These are phyloP conservation scores for Aquanectria penicillioides DNA, from an alignment of 2,329 filamentous ascomycete species.

Conservation along the genomic window DNA sequence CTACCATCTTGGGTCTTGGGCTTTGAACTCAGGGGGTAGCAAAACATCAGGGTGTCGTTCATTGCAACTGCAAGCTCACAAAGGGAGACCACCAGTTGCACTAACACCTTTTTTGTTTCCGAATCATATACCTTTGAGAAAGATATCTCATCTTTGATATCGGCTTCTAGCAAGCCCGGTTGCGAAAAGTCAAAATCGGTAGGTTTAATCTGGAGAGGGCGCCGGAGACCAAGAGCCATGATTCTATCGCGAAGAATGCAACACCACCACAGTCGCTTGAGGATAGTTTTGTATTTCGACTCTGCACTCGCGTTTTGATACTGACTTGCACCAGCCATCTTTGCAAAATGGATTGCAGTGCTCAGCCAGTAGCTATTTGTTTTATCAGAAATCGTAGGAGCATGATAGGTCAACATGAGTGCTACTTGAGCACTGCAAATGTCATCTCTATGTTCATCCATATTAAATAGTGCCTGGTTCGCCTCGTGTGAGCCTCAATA, in stretches of 20 bases:
- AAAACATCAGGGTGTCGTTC: slow-evolving; percentile 3
- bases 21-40: background rate
- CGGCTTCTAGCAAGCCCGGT: slow-evolving; percentile 49
- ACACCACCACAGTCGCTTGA: slow-evolving; percentile 65
- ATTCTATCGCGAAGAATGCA: slow-evolving; percentile 62
- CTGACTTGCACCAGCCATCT: background rate
- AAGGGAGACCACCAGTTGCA: slow-evolving; percentile 24
- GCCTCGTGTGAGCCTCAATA: background rate
- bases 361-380: slow-evolving; percentile 17
- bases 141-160: slow-evolving; percentile 56
- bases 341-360: slow-evolving; percentile 14
- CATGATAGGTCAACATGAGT: slow-evolving; percentile 8
- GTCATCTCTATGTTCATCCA: background rate
- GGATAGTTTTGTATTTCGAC: slow-evolving; percentile 26
- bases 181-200: slow-evolving; percentile 51
- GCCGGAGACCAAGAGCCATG: slow-evolving; percentile 57
- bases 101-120: slow-evolving; percentile 53
- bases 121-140: slow-evolving; percentile 55
- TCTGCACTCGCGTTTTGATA: background rate
- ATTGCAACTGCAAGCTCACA: slow-evolving; percentile 17
- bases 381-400: background rate
- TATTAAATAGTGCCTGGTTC: slow-evolving; percentile 3
- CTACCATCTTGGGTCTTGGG: background rate
- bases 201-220: slow-evolving; percentile 57
- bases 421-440: slow-evolving; percentile 12